Conservation (phyloP, 768 basidiomycete species). For the Leccinum subtestaceum region DNA sequence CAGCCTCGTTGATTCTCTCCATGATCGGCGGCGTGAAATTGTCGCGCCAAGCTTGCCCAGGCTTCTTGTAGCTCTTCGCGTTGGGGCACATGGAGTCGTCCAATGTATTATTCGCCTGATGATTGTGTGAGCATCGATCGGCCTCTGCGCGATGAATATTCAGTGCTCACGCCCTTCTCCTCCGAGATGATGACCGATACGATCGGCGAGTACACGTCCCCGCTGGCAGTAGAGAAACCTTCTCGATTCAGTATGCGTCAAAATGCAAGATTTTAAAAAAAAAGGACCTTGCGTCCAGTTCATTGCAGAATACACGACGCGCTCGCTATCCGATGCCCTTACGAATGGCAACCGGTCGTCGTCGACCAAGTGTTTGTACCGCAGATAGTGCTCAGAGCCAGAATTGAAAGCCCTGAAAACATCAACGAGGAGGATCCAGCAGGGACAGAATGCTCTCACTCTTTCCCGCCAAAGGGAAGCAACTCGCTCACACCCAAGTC, state of each 20-base stretch:
- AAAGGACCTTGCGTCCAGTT: conserved; percentile 66
- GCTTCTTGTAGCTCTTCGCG: conserved; percentile 41
- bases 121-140: conserved; percentile 1
- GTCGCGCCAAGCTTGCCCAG: conserved; percentile 53
- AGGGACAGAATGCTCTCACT: conserved; percentile 41
- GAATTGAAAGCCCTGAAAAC: conserved; percentile 45
- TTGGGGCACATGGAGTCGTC: conserved; percentile 65
- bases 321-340: conserved; percentile 46
- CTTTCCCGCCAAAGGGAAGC: conserved; percentile 62
- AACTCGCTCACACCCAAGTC: conserved; percentile 56
- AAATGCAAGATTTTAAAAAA: background rate
- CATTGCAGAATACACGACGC: conserved; percentile 63
- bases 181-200: conserved; percentile 54
- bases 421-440: background rate
- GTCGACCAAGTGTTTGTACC: conserved; percentile 52
- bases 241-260: conserved; percentile 1
- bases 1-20: conserved; percentile 53
- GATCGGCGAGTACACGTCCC: conserved; percentile 41
- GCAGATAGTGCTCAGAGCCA: conserved; percentile 48
- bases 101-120: conserved; percentile 62
- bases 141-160: background rate
- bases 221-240: conserved; percentile 63
- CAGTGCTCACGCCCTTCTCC: conserved; percentile 41
- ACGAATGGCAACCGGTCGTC: conserved; percentile 50
- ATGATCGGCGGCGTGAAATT: conserved; percentile 56